These are phyloP conservation scores for Trypanosoma caninum DNA, from an alignment of 208 protist genomes.

Conservation along the genomic window DNA sequence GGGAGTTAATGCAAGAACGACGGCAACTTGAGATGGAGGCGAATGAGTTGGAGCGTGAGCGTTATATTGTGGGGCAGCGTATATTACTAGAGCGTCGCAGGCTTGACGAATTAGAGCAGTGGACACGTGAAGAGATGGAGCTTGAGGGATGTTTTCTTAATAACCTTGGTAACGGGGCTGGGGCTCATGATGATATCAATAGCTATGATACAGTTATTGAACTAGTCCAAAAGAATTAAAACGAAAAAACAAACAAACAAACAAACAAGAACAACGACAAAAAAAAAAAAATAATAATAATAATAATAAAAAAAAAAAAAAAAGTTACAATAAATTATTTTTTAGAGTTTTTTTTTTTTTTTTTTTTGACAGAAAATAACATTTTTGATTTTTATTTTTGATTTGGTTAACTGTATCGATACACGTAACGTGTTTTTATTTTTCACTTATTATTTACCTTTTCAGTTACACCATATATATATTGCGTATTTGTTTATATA, in stretches of 20 bases:
- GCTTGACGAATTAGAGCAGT: neutral
- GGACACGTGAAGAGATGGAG: slow-evolving; percentile 9
- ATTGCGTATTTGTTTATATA: too few relatives aligned
- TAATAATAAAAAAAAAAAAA: too few relatives aligned
- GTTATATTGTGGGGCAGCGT: neutral
- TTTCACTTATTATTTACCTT: neutral
- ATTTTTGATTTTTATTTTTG: slow-evolving; percentile 16
- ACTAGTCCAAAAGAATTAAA: neutral
- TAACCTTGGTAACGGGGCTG: neutral
- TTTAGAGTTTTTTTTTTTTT: neutral
- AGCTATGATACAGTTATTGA: too few relatives aligned
- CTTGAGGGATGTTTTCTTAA: slow-evolving; percentile 15
- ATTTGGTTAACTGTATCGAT: too few relatives aligned
- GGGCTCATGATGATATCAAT: neutral
- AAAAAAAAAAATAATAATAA: neutral
- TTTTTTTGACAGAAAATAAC: too few relatives aligned
- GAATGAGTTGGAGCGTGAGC: slow-evolving; percentile 3
- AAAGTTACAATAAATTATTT: too few relatives aligned
- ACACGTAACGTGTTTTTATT: too few relatives aligned
- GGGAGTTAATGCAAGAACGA: slow-evolving; percentile 30
- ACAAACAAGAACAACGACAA: too few relatives aligned
- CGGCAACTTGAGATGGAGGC: slow-evolving; percentile 19
- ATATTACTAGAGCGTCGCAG: slow-evolving; percentile 6
- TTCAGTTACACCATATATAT: too few relatives aligned
- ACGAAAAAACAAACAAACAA: too few relatives aligned